Evolutionary conservation across 805 yeast species (phyloP), one percentile per base, ranked within the genome.

Genomic region (Priceomyces carsonii): DNA sequence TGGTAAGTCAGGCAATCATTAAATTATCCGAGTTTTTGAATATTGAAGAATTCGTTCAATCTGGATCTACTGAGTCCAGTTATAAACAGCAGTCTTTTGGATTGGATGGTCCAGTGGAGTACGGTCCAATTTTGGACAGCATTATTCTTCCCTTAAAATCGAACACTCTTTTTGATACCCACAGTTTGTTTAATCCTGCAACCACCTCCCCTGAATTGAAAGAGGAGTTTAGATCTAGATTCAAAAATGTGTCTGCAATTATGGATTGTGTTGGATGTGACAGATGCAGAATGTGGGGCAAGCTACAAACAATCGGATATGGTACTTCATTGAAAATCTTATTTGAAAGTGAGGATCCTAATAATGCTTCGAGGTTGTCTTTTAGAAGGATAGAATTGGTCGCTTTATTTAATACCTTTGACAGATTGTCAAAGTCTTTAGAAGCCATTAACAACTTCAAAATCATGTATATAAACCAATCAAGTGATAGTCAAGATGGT

Each of bases 191-290:
- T 44, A 66, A 71, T 43, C 69, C 73, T 10, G 49, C 56, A 9
- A 58, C 68, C 1, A 75, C 71, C 26, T 71, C 73, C 23, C 63
- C 66, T 14, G 63, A 59, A 2, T 71, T 91, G 39, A 93, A 93
- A 51, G 82, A 82, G 44, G 98, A 93, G 50, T 90, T 93, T 66
- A 76, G 91, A 42, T 62, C 75, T 24, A 82, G 95, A 34, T 95
- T 93, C 60, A 82, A 80, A 53, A 93, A 93, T 56, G 95, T 93
- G 16, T 82, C 95, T 14, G 82, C 86, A 33, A 79, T 93, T 28
- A 93, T 93, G 97, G 96, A 91, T 59, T 93, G 99, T 66, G 98
- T 93, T 26, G 97, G 96, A 24, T 93, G 99, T 68, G 99, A 93
- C 57, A 75, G 97, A 55, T 93, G 99, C 61, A 77, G 97, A 52